Evolutionary conservation across 352 stramenopile genomes (phyloP).

Genomic region (Globisporangium echinulatum): DNA sequence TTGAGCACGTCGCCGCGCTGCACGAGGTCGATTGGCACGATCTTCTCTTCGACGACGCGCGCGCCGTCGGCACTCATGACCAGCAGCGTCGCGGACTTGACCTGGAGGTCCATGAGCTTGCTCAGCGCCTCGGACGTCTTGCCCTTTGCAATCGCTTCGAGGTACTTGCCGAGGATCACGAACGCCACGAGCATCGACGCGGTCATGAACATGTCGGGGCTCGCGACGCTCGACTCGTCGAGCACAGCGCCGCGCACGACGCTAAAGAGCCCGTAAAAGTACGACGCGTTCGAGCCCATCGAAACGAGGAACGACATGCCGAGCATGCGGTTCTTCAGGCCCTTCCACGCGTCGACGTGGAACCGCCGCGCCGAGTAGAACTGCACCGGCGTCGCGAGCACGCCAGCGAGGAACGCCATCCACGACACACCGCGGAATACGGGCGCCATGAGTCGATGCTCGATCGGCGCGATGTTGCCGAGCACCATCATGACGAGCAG

Average conservation of each 20-base stretch:
- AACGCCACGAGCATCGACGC: conserved; percentile 98
- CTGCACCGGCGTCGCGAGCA: conserved; percentile 93
- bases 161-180: conserved; percentile 97
- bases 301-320: conserved; percentile 98
- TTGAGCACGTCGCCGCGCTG: conserved; percentile 92
- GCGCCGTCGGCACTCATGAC: conserved; percentile 56
- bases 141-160: conserved; percentile 91
- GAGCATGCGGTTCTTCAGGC: conserved; percentile 82
- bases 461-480: conserved; percentile 60
- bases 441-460: conserved; percentile 34
- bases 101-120: conserved; percentile 94
- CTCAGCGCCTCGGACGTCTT: conserved; percentile 93
- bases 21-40: conserved; percentile 84
- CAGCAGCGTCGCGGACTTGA: conserved; percentile 92
- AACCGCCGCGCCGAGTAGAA: conserved; percentile 92
- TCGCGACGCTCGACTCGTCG: conserved; percentile 58
- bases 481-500: conserved; percentile 90
- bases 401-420: conserved; percentile 64
- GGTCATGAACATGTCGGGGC: conserved; percentile 95
- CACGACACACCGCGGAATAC: conserved; percentile 65
- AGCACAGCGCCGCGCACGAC: conserved; percentile 67
- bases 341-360: conserved; percentile 92
- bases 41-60: conserved; percentile 59
- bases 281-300: conserved; percentile 94
- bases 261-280: conserved; percentile 93